Evolutionary conservation across 257 asterid species (phyloP).

Genomic region (Fraxinus pennsylvanica): DNA sequence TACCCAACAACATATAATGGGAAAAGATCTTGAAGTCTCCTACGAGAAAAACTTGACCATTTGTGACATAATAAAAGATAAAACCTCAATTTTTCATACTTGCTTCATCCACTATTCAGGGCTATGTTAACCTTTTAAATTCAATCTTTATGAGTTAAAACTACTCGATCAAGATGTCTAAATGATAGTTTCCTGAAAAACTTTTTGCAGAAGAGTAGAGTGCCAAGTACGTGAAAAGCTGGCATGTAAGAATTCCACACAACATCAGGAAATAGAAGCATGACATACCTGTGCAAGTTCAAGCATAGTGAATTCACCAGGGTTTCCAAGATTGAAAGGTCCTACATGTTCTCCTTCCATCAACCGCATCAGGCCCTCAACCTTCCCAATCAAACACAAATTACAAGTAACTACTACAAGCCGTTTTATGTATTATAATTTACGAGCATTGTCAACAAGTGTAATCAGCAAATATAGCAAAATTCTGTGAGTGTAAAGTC

Average conservation of each 20-base stretch:
- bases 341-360: slow-evolving; percentile 99
- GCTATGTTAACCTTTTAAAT: neutral
- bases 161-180: neutral
- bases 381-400: slow-evolving; percentile 41
- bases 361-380: slow-evolving; percentile 88
- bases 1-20: neutral
- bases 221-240: neutral
- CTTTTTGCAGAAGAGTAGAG: no score
- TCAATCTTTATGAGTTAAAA: neutral
- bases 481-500: neutral
- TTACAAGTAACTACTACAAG: neutral
- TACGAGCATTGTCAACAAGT: neutral
- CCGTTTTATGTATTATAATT: neutral
- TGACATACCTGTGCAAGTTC: slow-evolving; percentile 85
- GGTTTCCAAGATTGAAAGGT: slow-evolving; percentile 95
- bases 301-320: slow-evolving; percentile 97
- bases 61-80: neutral
- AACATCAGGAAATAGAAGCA: neutral
- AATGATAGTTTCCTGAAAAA: neutral
- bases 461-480: neutral
- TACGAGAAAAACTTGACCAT: neutral
- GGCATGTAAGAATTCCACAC: neutral
- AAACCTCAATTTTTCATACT: neutral
- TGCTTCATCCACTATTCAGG: neutral
- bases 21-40: neutral